These are phyloP conservation scores for Seminavis robusta DNA, from an alignment of 108 stramenopile genomes.

Conservation along the genomic window DNA sequence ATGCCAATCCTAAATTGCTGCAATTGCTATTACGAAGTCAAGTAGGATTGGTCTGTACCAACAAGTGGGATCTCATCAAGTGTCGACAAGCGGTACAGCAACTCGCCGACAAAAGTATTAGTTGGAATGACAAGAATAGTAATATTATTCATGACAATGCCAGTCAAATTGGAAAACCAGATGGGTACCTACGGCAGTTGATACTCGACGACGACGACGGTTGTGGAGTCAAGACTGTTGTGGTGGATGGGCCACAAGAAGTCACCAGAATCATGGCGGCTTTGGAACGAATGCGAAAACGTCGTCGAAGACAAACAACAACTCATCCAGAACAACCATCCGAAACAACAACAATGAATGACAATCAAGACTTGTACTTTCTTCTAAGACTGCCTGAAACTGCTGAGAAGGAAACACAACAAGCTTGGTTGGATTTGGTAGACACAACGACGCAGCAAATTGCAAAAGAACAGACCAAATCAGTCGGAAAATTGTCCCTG, in stretches of 20 bases:
- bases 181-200: constrained; percentile 32
- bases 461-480: too few species aligned
- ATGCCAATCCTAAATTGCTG: constrained; percentile 21
- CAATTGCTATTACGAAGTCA: constrained; percentile 21
- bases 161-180: constrained; percentile 20
- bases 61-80: constrained; percentile 14
- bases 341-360: too few species aligned
- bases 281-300: constrained; percentile 2
- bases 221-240: background rate
- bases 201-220: background rate
- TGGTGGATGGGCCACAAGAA: constrained; percentile 26
- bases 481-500: too few species aligned
- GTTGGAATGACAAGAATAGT: background rate
- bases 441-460: too few species aligned
- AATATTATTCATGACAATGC: constrained; percentile 23
- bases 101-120: background rate
- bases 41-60: constrained; percentile 16
- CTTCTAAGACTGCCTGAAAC: too few species aligned
- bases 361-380: too few species aligned
- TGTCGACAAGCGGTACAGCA: constrained; percentile 1
- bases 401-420: too few species aligned
- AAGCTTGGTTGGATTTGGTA: too few species aligned
- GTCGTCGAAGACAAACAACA: background rate
- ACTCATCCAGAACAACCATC: background rate
- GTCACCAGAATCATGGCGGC: constrained; percentile 12